Evolutionary conservation across 2,329 filamentous ascomycete genomes (phyloP), one percentile per base, ranked within the genome.

Genomic region (Westerdykella sp.): DNA sequence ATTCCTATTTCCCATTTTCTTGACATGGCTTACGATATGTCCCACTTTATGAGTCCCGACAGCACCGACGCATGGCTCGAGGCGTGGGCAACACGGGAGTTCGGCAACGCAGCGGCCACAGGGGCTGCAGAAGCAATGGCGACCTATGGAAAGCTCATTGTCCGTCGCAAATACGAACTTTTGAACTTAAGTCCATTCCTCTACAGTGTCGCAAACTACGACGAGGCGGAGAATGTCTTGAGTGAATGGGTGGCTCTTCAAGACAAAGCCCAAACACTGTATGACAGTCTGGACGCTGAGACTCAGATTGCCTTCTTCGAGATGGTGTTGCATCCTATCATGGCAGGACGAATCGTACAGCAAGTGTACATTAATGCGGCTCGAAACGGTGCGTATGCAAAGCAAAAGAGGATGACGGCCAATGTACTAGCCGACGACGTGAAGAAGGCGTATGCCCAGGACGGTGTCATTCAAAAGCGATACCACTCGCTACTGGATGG

Each of bases 1-100:
- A 70, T 83, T 15, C 77, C 80, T 23, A 78, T 84, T 56, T 77
- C 69, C 51, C 80, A 83, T 58, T 83, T 80, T 62, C 63, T 84
- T 44, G 80, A 83, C 50, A 69, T 84, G 48, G 81, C 79, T 1
- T 85, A 84, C 56, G 76, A 84, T 55, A 73, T 75, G 25, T 68
- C 69, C 6, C 68, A 73, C n/a, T 70, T 78, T 46, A 76, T 72
- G 44, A 73, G 75, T 0, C 61, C 67, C 2, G 43, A 47, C 15
- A 50, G 47, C 41, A 56, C 53, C 2, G 53, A 56, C 16, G 66
- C 69, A 2, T 84, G 80, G 76, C 69, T 81, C 11, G 55, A 68
- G n/a, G 64, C 70, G 2, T 81, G 77, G 74, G 76, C 75, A 2
- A 63, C 69, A 11, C 73, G 78, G 7, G 77, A 81, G 49, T 83